Evolutionary conservation across 306 rosid genomes (phyloP), one percentile per base, ranked within the genome.

Genomic region (Malus asiatica): DNA sequence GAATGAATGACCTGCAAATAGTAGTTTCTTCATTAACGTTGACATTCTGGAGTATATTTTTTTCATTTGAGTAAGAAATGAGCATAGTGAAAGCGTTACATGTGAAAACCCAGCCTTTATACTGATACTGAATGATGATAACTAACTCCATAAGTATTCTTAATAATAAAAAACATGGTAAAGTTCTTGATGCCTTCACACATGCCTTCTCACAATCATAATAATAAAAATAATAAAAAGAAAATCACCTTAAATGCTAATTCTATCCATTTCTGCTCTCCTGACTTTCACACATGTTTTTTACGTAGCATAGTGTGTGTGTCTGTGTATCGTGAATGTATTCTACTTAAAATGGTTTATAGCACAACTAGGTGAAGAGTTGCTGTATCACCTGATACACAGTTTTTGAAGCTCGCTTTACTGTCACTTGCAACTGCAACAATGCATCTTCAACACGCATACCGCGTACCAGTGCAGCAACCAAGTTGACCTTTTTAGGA

Each of bases 401-500:
- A 85, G 98, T 90, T 78, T 92, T 95, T 78, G 97, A 48, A 59
- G 98, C 98, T 80, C 98, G 88, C 87, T 95, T 95, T 27, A 92
- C 75, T 12, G 93, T 89, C 78, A 95, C 81, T 87, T 95, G 93
- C 87, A 92, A 83, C 86, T 95, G 98, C 85, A 92, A 35, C 79
- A 92, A 83, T 71, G 98, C 98, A 86, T 95, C 98, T 80, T 95
- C 97, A 79, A 95, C 98, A 57, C 91, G 98, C 98, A 95, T 95
- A 30, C 98, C 98, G 79, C 97, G 97, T 42, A 92, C 93, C 73
- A 92, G 80, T 64, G 95, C 93, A 81, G 97, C 97, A 71, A 95
- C 97, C 92, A 95, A 87, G 89, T 95, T 95, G 76, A 92, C 79
- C 88, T 95, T 95, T 88, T 92, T 95, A 53, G 97, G 98, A 84